These are phyloP conservation scores for Gloeopeniophorella convolvens DNA, from an alignment of 768 basidiomycete species.

Conservation along the genomic window DNA sequence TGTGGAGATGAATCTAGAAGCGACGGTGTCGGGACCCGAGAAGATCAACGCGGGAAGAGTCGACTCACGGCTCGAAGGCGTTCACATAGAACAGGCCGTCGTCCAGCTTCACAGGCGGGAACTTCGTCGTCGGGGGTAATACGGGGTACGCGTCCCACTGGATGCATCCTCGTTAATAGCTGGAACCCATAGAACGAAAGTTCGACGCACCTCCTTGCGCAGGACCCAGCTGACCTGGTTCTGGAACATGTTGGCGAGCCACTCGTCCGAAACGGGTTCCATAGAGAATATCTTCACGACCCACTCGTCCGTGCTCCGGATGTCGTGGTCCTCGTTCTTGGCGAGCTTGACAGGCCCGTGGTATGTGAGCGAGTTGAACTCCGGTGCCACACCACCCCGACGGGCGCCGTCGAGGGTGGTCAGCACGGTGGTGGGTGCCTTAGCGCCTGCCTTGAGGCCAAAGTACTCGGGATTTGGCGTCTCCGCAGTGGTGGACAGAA, in stretches of 20 bases:
- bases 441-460: constrained; percentile 36
- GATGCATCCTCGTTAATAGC: neutral
- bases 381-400: constrained; percentile 52
- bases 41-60: neutral
- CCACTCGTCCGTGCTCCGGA: constrained; percentile 37
- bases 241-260: constrained; percentile 59
- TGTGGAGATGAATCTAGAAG: constrained; percentile 67
- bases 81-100: constrained; percentile 86
- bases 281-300: constrained; percentile 86
- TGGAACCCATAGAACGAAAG: constrained; percentile 8
- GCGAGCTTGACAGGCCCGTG: constrained; percentile 34
- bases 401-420: constrained; percentile 63
- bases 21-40: constrained; percentile 3
- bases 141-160: constrained; percentile 81
- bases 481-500: constrained; percentile 71
- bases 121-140: constrained; percentile 55
- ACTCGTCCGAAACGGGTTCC: constrained; percentile 54
- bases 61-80: constrained; percentile 78
- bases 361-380: constrained; percentile 86
- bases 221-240: constrained; percentile 73
- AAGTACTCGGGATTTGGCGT: constrained; percentile 64
- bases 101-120: constrained; percentile 75
- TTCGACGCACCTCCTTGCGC: constrained; percentile 58
- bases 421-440: constrained; percentile 58
- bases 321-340: constrained; percentile 30